Conservation (phyloP, 1,139 yeast species). For the Saccharomyces pastorianus region DNA sequence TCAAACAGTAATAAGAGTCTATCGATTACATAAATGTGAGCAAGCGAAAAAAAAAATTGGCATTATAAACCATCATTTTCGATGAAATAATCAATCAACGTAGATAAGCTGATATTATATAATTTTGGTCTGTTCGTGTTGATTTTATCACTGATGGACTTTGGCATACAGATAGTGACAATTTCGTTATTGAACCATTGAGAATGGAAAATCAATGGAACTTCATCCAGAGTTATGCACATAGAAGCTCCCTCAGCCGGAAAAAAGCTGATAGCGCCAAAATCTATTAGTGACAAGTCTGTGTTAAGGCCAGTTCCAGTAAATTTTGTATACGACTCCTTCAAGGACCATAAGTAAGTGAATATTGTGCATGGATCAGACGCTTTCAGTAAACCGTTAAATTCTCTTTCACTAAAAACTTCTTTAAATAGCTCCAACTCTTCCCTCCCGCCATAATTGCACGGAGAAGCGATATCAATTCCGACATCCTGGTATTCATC, state of each 20-base stretch:
- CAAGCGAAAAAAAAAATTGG: background rate
- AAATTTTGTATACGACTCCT: constrained; percentile 60
- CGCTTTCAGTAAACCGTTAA: constrained; percentile 23
- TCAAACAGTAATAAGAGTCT: too few relatives aligned
- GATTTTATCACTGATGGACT: background rate
- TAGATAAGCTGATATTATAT: background rate
- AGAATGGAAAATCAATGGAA: constrained; percentile 14
- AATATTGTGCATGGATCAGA: constrained; percentile 27
- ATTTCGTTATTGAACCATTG: constrained; percentile 16
- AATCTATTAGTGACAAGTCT: constrained; percentile 36
- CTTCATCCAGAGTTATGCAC: constrained; percentile 8
- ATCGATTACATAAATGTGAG: background rate
- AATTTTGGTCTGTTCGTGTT: background rate
- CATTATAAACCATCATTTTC: background rate
- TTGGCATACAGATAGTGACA: constrained; percentile 10
- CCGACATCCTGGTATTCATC: constrained; percentile 38
- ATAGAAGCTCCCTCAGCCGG: background rate
- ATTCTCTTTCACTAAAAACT: constrained; percentile 43
- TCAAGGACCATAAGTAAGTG: constrained; percentile 63
- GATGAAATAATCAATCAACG: background rate
- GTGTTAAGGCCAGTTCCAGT: constrained; percentile 55
- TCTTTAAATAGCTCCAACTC: constrained; percentile 40
- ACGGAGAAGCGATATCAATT: constrained; percentile 51
- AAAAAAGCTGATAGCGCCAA: constrained; percentile 7
- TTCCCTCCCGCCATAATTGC: constrained; percentile 33